phyloP scores from a whole-genome alignment of 352 stramenopile species.

The Stephanocyclus meneghinianus region DNA sequence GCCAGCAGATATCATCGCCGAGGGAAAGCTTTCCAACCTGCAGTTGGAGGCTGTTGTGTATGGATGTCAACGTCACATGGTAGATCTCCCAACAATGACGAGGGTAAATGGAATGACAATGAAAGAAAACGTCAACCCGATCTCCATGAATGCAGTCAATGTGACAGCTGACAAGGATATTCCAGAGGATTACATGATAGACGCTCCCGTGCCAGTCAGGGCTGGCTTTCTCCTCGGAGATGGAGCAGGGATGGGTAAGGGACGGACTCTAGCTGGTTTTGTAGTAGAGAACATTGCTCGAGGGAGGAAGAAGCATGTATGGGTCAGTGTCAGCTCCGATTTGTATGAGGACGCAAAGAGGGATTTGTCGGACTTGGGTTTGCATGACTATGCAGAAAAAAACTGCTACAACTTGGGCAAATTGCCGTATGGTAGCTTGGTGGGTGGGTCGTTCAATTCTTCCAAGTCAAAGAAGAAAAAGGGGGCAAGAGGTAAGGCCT shows the following conservation, averaged over 20 bases:
- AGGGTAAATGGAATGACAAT: no score
- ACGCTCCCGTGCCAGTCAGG: constrained; percentile 4
- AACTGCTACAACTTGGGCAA: constrained; percentile 51
- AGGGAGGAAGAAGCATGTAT: constrained; percentile 79
- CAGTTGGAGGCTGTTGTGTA: constrained; percentile 83
- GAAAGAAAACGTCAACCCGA: neutral
- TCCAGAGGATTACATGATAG: neutral
- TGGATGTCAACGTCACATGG: constrained; percentile 75
- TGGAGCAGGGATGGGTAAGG: constrained; percentile 76
- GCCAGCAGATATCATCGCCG: constrained; percentile 51
- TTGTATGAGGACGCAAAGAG: constrained; percentile 64
- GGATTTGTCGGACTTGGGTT: constrained; percentile 47
- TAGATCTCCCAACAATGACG: constrained; percentile 22
- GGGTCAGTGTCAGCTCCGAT: constrained; percentile 76
- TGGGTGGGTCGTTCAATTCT: neutral
- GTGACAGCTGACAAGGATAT: neutral
- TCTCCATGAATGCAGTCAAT: neutral
- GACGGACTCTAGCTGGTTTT: constrained; percentile 81
- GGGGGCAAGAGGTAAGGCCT: constrained; percentile 6
- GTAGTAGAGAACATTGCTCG: constrained; percentile 79
- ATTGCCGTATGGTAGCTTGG: constrained; percentile 35
- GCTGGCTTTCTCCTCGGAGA: constrained; percentile 83
- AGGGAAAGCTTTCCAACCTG: constrained; percentile 70
- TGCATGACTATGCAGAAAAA: constrained; percentile 41
- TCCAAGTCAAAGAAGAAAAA: constrained; percentile 16